These are phyloP conservation scores for Cinnamomum chago DNA, from an alignment of 164 flowering plant species.

Conservation along the genomic window DNA sequence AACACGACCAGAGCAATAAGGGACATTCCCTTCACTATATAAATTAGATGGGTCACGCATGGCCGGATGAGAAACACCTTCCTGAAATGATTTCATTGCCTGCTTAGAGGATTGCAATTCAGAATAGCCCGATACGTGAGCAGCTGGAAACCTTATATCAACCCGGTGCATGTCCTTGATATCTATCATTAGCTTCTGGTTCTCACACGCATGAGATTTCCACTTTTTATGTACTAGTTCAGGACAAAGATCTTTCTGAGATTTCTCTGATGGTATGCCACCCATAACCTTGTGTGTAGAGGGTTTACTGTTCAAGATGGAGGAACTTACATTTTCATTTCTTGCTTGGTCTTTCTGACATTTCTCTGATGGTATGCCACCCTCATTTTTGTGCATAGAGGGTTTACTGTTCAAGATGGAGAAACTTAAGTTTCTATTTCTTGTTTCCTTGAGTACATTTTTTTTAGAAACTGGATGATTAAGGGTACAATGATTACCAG, in stretches of 20 bases:
- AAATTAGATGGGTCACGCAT: background rate
- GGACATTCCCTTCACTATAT: constrained; percentile 6
- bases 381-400: constrained; percentile 5
- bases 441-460: constrained; percentile 14
- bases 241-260: background rate
- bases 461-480: constrained; percentile 11
- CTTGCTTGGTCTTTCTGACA: constrained; percentile 8
- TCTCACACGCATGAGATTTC: constrained; percentile 7
- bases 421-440: constrained; percentile 7
- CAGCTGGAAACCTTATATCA: background rate
- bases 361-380: constrained; percentile 10
- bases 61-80: constrained; percentile 1
- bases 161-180: background rate
- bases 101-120: constrained; percentile 12
- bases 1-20: constrained; percentile 12
- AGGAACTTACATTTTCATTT: background rate
- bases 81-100: constrained; percentile 5
- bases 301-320: constrained; percentile 8
- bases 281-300: constrained; percentile 7
- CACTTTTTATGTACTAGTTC: constrained; percentile 8
- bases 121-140: constrained; percentile 11
- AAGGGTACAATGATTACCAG: constrained; percentile 3
- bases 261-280: constrained; percentile 10
- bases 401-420: constrained; percentile 8
- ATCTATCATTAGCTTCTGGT: constrained; percentile 12